Evolutionary conservation across 163 green algal genomes (phyloP).

Genomic region (Scenedesmus sp.): DNA sequence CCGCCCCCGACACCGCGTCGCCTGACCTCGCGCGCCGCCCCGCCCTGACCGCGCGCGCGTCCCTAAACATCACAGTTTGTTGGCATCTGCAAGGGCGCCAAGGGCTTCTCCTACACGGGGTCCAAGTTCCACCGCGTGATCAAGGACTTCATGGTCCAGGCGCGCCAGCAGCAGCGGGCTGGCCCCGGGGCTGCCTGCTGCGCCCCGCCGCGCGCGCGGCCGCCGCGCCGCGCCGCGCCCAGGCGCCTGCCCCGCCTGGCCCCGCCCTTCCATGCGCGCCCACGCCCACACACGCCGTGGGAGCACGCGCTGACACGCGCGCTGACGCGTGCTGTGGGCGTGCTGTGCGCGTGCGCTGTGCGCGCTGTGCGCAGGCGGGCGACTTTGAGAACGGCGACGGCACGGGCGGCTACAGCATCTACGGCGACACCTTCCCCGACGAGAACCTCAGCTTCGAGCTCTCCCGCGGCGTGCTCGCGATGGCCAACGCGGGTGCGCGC

Average conservation of each 20-base stretch:
- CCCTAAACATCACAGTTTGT: constrained; percentile 20
- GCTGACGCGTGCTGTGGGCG: no score
- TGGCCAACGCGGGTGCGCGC: constrained; percentile 28
- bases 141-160: constrained; percentile 52
- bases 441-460: constrained; percentile 29
- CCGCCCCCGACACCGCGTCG: no score
- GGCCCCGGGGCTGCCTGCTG: no score
- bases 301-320: no score
- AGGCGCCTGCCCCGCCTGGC: no score
- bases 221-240: no score
- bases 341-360: not conserved
- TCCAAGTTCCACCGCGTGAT: constrained; percentile 92
- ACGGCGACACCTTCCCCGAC: constrained; percentile 19
- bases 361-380: not conserved
- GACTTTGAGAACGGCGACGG: constrained; percentile 42
- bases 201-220: no score
- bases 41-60: no score
- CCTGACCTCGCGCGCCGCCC: no score
- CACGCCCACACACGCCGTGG: no score
- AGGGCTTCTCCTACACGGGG: constrained; percentile 73
- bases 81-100: constrained; percentile 31
- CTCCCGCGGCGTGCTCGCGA: constrained; percentile 28
- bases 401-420: constrained; percentile 40
- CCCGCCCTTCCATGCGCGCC: no score
- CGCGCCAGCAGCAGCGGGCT: not conserved